These are phyloP conservation scores for Limonium bicolor DNA, from an alignment of 148 eudicot genomes.

Conservation along the genomic window DNA sequence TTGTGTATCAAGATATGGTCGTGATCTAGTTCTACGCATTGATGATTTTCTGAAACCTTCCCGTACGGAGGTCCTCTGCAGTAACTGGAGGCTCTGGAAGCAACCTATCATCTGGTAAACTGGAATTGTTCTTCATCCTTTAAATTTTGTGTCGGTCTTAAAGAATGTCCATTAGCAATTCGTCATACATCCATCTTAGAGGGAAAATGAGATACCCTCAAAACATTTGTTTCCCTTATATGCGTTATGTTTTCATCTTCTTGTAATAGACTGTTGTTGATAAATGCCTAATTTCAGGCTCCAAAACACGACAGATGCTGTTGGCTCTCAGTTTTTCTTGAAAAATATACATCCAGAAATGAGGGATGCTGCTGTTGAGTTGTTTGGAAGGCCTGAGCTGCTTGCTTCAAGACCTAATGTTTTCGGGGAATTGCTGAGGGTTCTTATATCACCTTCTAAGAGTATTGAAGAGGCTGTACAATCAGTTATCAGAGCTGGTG, in stretches of 20 bases:
- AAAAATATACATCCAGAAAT: slow-evolving; percentile 56
- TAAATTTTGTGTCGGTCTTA: neutral
- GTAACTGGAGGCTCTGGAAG: slow-evolving; percentile 77
- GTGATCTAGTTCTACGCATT: slow-evolving; percentile 53
- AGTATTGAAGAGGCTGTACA: slow-evolving; percentile 53
- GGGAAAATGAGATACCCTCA: too few relatives aligned
- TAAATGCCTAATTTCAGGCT: too few relatives aligned
- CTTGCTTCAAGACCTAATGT: slow-evolving; percentile 61
- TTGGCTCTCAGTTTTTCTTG: slow-evolving; percentile 90
- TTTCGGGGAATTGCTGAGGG: slow-evolving; percentile 74
- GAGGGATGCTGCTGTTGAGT: slow-evolving; percentile 51
- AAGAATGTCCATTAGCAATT: neutral
- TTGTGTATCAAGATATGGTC: slow-evolving; percentile 58
- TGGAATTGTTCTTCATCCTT: slow-evolving; percentile 1
- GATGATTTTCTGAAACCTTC: slow-evolving; percentile 89
- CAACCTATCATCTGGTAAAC: slow-evolving; percentile 84
- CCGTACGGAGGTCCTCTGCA: slow-evolving; percentile 54
- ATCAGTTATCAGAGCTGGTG: slow-evolving; percentile 45
- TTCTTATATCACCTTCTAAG: slow-evolving; percentile 65
- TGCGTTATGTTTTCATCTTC: too few relatives aligned
- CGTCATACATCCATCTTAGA: too few relatives aligned
- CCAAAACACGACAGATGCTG: slow-evolving; percentile 89
- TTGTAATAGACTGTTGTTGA: too few relatives aligned
- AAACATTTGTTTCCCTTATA: too few relatives aligned
- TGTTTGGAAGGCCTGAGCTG: slow-evolving; percentile 57